Conservation (phyloP, 371 early-diverging fungal genomes). For the Mortierella sp. region DNA sequence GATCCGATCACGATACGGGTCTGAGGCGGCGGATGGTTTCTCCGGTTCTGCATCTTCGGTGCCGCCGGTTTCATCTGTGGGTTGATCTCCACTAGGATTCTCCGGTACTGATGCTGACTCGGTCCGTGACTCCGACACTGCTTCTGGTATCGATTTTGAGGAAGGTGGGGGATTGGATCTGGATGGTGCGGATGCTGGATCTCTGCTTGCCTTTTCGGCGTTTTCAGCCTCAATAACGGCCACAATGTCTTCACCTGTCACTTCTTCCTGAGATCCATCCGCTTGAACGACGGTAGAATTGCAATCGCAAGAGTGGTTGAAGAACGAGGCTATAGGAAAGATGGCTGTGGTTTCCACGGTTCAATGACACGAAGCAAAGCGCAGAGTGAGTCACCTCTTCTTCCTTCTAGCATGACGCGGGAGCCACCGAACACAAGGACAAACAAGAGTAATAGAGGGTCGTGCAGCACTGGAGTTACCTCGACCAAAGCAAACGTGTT, state of each 20-base stretch:
- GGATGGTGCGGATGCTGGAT: neutral
- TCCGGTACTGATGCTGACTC: no score
- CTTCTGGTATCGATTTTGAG: neutral
- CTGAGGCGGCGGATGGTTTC: neutral
- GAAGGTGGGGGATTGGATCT: conserved; percentile 8
- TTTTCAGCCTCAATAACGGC: neutral
- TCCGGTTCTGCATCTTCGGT: neutral
- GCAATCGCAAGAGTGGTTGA: conserved; percentile 51
- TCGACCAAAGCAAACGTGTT: conserved; percentile 48
- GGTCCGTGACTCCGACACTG: neutral
- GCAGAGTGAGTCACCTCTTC: no score
- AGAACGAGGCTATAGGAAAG: conserved; percentile 48
- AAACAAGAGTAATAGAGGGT: neutral
- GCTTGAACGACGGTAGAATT: conserved; percentile 46
- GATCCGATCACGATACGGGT: conserved; percentile 23
- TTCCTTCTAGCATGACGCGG: neutral
- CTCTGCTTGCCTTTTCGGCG: neutral
- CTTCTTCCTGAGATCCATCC: conserved; percentile 29
- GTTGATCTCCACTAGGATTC: neutral
- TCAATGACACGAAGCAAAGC: no score
- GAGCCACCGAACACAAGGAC: neutral
- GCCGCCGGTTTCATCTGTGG: neutral
- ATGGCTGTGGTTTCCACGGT: conserved; percentile 19
- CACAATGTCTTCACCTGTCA: conserved; percentile 24
- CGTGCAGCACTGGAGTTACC: conserved; percentile 16